Evolutionary conservation across 2,329 filamentous ascomycete genomes (phyloP).

Genomic region (Pseudogymnoascus sp.): DNA sequence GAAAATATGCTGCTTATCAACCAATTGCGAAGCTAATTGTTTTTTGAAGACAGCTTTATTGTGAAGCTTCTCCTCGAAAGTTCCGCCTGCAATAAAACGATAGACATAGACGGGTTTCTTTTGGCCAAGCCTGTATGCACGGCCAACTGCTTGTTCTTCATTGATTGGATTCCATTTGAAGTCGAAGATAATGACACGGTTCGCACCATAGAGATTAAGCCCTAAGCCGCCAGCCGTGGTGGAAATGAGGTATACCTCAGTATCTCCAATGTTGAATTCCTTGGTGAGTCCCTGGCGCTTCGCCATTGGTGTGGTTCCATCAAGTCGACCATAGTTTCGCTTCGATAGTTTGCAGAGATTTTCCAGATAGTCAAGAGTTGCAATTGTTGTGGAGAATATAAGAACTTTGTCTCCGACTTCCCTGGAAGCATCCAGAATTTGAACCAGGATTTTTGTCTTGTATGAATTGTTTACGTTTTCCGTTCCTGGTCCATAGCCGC

Average conservation of each 20-base stretch:
- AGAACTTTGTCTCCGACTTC: constrained; percentile 64
- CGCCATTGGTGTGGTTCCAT: constrained; percentile 54
- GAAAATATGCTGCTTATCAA: constrained; percentile 75
- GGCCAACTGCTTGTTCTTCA: constrained; percentile 81
- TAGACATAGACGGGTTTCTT: constrained; percentile 77
- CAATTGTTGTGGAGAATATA: constrained; percentile 69
- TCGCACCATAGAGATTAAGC: constrained; percentile 77
- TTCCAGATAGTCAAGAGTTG: constrained; percentile 64
- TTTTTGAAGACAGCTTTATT: constrained; percentile 75
- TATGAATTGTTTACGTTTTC: constrained; percentile 46
- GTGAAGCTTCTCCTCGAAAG: constrained; percentile 69
- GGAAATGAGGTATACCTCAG: constrained; percentile 70
- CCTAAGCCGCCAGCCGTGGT: constrained; percentile 77
- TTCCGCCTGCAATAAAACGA: constrained; percentile 69
- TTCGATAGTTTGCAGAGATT: constrained; percentile 44
- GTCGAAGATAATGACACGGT: constrained; percentile 81
- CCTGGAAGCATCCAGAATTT: constrained; percentile 62
- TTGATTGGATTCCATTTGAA: constrained; percentile 72
- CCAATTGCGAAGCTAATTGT: constrained; percentile 69
- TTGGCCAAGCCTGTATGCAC: constrained; percentile 82
- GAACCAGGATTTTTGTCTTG: constrained; percentile 60
- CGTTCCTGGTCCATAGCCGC: constrained; percentile 27
- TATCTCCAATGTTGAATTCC: constrained; percentile 55
- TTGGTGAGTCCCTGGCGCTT: constrained; percentile 59
- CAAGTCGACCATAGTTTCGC: constrained; percentile 52